These are phyloP conservation scores for Plasmodium fragile DNA, from an alignment of 169 alveolate species.

Conservation along the genomic window DNA sequence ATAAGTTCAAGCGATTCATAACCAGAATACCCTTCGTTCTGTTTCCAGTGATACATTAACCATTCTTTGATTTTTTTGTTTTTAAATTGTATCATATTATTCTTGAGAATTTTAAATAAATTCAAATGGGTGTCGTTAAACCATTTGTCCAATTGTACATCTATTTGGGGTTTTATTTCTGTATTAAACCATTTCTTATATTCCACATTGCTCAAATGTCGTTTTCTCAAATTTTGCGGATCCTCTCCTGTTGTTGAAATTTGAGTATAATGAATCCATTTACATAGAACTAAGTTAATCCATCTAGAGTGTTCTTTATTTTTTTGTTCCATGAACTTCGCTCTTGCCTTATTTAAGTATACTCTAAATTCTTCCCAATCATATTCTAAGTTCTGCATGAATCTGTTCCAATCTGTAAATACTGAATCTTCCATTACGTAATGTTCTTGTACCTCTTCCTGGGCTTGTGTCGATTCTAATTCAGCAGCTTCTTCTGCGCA, in stretches of 20 bases:
- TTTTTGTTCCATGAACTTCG: not conserved
- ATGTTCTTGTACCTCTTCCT: too few species aligned
- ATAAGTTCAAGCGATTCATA: not conserved
- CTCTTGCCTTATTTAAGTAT: not conserved
- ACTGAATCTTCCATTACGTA: too few species aligned
- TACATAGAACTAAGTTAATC: not conserved
- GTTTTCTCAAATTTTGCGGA: not conserved
- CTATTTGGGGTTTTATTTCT: not conserved
- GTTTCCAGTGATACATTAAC: conserved; percentile 12
- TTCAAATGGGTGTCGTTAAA: not conserved
- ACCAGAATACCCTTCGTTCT: not conserved
- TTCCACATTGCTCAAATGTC: not conserved
- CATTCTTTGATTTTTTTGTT: conserved; percentile 10
- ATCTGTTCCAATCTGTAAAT: not conserved
- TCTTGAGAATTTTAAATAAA: not conserved
- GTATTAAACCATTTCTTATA: not conserved
- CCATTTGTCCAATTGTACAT: not conserved
- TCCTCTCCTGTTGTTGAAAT: not conserved
- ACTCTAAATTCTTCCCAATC: not conserved
- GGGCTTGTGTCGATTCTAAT: too few species aligned
- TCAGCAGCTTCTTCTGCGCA: too few species aligned
- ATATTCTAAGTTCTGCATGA: not conserved
- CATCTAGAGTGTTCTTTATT: not conserved
- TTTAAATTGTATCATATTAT: not conserved
- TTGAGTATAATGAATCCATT: not conserved